A percentile compares a stretch with the other conserved stretches of the same genome.
Evolutionary conservation across 495 filamentous ascomycete genomes (phyloP).

Genomic region (Podospora pseudocomata): DNA sequence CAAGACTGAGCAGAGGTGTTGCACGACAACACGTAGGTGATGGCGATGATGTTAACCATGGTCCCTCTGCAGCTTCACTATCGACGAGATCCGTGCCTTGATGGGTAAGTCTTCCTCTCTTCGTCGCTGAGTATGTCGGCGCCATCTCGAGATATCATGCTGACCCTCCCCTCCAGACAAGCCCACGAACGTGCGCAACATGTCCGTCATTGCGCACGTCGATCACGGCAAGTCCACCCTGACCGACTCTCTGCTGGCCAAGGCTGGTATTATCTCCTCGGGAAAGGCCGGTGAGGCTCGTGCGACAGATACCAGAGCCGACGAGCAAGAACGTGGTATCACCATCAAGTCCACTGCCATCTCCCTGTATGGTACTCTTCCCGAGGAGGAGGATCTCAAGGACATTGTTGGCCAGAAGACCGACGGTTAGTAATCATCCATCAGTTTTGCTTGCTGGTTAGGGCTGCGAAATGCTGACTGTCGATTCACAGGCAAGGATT

Average conservation of each 20-base stretch:
- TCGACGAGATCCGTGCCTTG: slow-evolving; percentile 93
- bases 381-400: slow-evolving; percentile 83
- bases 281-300: slow-evolving; percentile 94
- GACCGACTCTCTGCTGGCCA: slow-evolving; percentile 97
- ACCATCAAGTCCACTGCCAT: slow-evolving; percentile 99
- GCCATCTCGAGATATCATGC: slow-evolving; percentile 8
- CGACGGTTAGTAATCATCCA: slow-evolving; percentile 44
- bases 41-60: slow-evolving; percentile 31
- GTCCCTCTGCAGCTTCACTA: slow-evolving; percentile 76
- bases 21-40: background rate
- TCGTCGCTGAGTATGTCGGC: background rate
- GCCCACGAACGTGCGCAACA: slow-evolving; percentile 91
- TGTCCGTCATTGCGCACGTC: slow-evolving; percentile 99
- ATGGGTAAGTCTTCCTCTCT: slow-evolving; percentile 53
- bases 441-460: background rate
- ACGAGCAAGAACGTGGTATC: slow-evolving; percentile 99
- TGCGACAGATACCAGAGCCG: slow-evolving; percentile 93
- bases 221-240: slow-evolving; percentile 99
- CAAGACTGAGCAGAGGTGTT: background rate
- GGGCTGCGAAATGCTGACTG: slow-evolving; percentile 10
- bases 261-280: slow-evolving; percentile 98
- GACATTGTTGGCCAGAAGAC: slow-evolving; percentile 83
- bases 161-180: slow-evolving; percentile 55
- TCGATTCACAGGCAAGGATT: slow-evolving; percentile 60
- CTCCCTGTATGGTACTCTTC: slow-evolving; percentile 87